These are phyloP conservation scores for Pyrenophora seminiperda DNA, from an alignment of 2,329 filamentous ascomycete species.

Conservation along the genomic window DNA sequence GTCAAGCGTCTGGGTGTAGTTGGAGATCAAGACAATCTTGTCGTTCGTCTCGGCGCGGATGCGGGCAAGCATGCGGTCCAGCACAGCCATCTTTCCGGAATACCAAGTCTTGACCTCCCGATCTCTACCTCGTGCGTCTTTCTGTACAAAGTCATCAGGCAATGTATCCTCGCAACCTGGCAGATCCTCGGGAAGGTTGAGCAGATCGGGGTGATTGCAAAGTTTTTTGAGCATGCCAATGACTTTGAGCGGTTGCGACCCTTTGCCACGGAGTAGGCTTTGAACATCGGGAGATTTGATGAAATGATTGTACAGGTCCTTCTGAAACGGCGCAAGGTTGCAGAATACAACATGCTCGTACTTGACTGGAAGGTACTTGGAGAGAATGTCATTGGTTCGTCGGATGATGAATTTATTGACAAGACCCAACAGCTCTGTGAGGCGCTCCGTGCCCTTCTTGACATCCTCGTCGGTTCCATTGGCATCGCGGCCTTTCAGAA, in stretches of 20 bases:
- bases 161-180: constrained; percentile 83
- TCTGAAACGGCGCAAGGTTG: constrained; percentile 89
- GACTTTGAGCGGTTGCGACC: constrained; percentile 92
- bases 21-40: constrained; percentile 98
- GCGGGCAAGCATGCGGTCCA: constrained; percentile 96
- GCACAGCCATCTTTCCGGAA: constrained; percentile 96
- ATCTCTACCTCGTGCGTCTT: constrained; percentile 84
- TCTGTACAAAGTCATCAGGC: constrained; percentile 86
- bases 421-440: constrained; percentile 77
- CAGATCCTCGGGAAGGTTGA: constrained; percentile 80
- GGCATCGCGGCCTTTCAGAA: constrained; percentile 87
- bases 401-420: constrained; percentile 99
- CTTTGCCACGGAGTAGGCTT: constrained; percentile 87
- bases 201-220: constrained; percentile 94
- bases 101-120: constrained; percentile 94
- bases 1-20: constrained; percentile 95
- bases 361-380: constrained; percentile 96
- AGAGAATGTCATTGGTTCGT: constrained; percentile 95
- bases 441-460: constrained; percentile 79
- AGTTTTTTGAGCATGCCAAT: constrained; percentile 98
- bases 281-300: constrained; percentile 95
- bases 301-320: constrained; percentile 94
- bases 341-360: constrained; percentile 99
- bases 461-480: constrained; percentile 83
- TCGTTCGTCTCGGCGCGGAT: constrained; percentile 97